Evolutionary conservation across 306 rosid species (phyloP), one percentile per base, ranked within the genome.

Genomic region (Cucumis melo): DNA sequence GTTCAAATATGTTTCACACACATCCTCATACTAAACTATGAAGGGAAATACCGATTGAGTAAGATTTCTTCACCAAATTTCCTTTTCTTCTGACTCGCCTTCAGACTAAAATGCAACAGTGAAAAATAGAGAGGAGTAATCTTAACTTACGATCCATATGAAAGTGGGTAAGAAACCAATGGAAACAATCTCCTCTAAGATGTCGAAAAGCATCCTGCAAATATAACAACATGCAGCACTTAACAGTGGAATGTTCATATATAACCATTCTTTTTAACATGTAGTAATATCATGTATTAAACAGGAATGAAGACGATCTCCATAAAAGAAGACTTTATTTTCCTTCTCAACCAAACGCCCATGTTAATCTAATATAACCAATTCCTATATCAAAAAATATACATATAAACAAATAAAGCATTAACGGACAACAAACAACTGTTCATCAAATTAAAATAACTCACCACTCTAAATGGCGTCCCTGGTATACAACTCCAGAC

Each of bases 121-220:
- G 72, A 50, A 62, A 78, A 76, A 21, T 56, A 76, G 77, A 76
- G 78, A 4, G 10, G 66, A 67, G 13, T 74, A 79, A 24, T 3
- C 56, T 71, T 27, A 83, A 83, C 97, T 91, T 91, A 93, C 98
- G 98, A 82, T 93, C 98, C 96, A 93, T 79, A 77, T 93, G 98
- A 80, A 93, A 93, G 85, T 93, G 98, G 80, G 98, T 85, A 67
- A 93, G 98, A 87, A 93, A 93, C 98, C 98, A 93, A 82, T 93
- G 89, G 20, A 89, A 89, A 85, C 97, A 93, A 81, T 91, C 96
- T 77, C 97, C 88, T 87, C 97, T 82, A 46, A 93, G 98, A 85
- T 88, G 86, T 78, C 87, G 91, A 81, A 93, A 93, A 76, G 98
- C 98, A 84, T 93, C 98, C 98, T 93, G 89, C 85, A 88, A 38